Conservation (phyloP, 2,329 filamentous ascomycete species). For the Penicillium sp. region DNA sequence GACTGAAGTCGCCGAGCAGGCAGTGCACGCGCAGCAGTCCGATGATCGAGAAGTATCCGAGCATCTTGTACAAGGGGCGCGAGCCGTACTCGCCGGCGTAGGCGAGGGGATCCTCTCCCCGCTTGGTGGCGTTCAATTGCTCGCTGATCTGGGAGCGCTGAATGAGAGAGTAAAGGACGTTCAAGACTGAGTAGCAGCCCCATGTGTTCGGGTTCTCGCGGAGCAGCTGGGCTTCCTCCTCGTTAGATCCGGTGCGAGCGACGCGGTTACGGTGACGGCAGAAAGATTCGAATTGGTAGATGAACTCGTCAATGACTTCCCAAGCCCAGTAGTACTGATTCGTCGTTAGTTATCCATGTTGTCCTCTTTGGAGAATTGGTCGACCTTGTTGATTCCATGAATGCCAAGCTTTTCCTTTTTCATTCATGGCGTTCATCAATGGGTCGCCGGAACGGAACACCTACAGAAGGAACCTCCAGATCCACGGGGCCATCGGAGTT, state of each 20-base stretch:
- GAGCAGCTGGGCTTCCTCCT: conserved; percentile 86
- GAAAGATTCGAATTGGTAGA: conserved; percentile 99
- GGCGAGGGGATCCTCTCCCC: conserved; percentile 79
- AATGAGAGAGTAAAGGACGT: conserved; percentile 98
- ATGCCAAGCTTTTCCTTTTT: conserved; percentile 17
- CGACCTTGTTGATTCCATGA: conserved; percentile 2
- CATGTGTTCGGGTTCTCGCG: conserved; percentile 98
- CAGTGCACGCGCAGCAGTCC: conserved; percentile 94
- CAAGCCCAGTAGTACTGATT: conserved; percentile 96
- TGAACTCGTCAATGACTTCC: conserved; percentile 99
- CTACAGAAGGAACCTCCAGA: conserved; percentile 89
- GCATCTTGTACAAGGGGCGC: conserved; percentile 93
- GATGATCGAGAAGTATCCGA: conserved; percentile 99
- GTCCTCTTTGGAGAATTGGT: background rate
- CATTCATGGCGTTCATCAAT: conserved; percentile 12
- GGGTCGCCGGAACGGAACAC: conserved; percentile 37
- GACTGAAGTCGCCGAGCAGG: conserved; percentile 93
- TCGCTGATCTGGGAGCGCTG: conserved; percentile 97
- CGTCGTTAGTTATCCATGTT: conserved; percentile 13
- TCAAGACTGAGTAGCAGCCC: conserved; percentile 99
- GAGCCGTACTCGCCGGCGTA: conserved; percentile 94
- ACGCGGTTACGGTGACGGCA: conserved; percentile 93
- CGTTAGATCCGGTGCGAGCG: conserved; percentile 74
- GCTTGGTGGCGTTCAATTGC: conserved; percentile 91
- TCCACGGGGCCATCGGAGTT: conserved; percentile 99